Evolutionary conservation across 495 filamentous ascomycete species (phyloP), one percentile per base, ranked within the genome.

Genomic region (Opeltia flavorubescens): DNA sequence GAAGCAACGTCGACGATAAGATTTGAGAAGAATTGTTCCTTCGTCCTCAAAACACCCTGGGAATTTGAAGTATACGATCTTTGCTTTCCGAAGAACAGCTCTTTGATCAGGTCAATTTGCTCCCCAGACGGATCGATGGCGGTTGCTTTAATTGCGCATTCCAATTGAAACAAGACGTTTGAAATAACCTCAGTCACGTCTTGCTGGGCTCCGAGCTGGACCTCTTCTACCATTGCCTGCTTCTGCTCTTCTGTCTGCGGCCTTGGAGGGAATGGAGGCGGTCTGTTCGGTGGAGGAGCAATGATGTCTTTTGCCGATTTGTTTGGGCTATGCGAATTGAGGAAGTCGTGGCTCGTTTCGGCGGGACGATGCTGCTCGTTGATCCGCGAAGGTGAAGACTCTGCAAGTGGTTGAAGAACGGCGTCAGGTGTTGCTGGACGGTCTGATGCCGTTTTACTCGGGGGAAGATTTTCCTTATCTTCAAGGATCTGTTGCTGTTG

Each of bases 141-240:
- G 5, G 67, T 64, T 29, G 86, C 72, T 51, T 76, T 79, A 55
- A 95, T 88, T 3, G 88, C 89, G 51, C 84, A 86, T 57, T 86
- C 80, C n/a, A 95, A 70, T 31, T 89, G 84, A 53, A 89, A 88
- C 29, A 93, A 73, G 20, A 93, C 80, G 58, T 91, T 89, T 31
- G 86, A 86, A 59, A 95, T 89, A 30, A 94, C 89, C 60, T 98
- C 91, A 8, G 84, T 88, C 5, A 94, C 91, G 66, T 98, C 91
- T 66, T 95, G 89, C 57, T 89, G 76, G 21, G 77, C 71, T 17
- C 74, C 71, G 53, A 77, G 69, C 59, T 81, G 76, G 0, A 80
- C 60, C 43, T 81, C 75, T 31, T 78, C 72, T 5, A 52, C 36
- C 11, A 62, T 62, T 43, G 68, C 50, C 20, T 66, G 61, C 44